Evolutionary conservation across 2,329 filamentous ascomycete species (phyloP).

Genomic region (Coleophoma crateriformis): DNA sequence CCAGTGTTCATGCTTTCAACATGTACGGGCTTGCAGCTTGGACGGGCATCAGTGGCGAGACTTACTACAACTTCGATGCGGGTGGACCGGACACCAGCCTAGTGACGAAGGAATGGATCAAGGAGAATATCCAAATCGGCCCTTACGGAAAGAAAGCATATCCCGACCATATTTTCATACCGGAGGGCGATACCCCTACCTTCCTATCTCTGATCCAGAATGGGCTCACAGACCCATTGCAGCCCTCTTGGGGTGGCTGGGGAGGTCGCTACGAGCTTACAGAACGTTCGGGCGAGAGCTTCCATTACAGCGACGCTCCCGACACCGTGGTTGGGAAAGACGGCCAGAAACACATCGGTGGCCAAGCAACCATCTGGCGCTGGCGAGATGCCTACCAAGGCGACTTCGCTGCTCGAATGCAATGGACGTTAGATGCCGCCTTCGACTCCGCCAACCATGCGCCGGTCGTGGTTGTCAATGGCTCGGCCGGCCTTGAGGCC

Average conservation of each 20-base stretch:
- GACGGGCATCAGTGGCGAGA: constrained; percentile 48
- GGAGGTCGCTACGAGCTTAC: constrained; percentile 31
- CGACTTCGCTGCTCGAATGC: constrained; percentile 42
- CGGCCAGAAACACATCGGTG: constrained; percentile 27
- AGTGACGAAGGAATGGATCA: constrained; percentile 45
- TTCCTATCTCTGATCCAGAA: constrained; percentile 36
- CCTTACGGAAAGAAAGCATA: constrained; percentile 36
- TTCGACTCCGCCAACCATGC: constrained; percentile 37
- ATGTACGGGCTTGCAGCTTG: constrained; percentile 48
- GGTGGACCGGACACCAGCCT: constrained; percentile 42
- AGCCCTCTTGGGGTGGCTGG: constrained; percentile 36
- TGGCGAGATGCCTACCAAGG: constrained; percentile 46
- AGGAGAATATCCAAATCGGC: constrained; percentile 46
- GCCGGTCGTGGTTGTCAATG: constrained; percentile 38
- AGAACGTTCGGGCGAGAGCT: constrained; percentile 11
- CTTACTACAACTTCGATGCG: constrained; percentile 38
- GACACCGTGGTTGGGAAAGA: constrained; percentile 30
- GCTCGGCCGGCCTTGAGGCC: constrained; percentile 29
- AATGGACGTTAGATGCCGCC: constrained; percentile 34
- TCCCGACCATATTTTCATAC: constrained; percentile 42
- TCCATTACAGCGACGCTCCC: constrained; percentile 26
- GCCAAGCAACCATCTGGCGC: constrained; percentile 46
- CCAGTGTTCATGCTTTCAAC: constrained; percentile 49
- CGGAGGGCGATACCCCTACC: constrained; percentile 43
- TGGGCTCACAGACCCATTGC: constrained; percentile 30